These are phyloP conservation scores for Pyrus bretschneideri DNA, from an alignment of 306 rosid species.

Conservation along the genomic window DNA sequence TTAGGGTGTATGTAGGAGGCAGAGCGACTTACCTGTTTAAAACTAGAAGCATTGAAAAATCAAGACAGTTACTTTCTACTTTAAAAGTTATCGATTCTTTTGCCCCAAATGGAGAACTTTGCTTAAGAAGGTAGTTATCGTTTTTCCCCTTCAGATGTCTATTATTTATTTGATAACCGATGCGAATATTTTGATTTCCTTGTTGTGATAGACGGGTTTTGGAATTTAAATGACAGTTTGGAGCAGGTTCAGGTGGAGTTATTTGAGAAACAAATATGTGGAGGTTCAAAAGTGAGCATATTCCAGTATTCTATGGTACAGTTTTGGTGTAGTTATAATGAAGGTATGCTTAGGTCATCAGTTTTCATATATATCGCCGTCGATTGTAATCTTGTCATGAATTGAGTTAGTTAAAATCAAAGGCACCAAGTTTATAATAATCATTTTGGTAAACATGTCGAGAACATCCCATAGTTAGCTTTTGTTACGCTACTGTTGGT, in stretches of 20 bases:
- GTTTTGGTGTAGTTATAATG: conserved; percentile 39
- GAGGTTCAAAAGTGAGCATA: conserved; percentile 71
- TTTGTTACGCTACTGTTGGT: not conserved
- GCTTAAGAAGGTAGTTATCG: conserved; percentile 54
- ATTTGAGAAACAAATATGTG: conserved; percentile 74
- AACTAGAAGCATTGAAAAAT: conserved; percentile 69
- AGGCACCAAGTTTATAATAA: not conserved
- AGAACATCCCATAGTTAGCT: not conserved
- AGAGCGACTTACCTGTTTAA: conserved; percentile 56
- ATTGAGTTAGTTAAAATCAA: not conserved
- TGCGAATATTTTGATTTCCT: conserved; percentile 10
- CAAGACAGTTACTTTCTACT: conserved; percentile 49
- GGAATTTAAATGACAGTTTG: conserved; percentile 98
- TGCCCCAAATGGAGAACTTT: conserved; percentile 33
- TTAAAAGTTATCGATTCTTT: conserved; percentile 43
- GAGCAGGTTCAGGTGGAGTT: conserved; percentile 96
- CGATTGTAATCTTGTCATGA: conserved; percentile 5
- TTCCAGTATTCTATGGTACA: conserved; percentile 81
- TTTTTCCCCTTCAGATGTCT: conserved; percentile 1
- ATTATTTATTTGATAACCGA: conserved; percentile 6
- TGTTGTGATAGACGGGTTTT: conserved; percentile 61
- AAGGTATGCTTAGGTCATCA: conserved; percentile 38
- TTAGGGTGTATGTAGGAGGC: conserved; percentile 52
- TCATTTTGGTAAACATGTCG: not conserved
- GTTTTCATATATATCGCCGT: not conserved